Evolutionary conservation across 163 green algal genomes (phyloP).

Genomic region (Volvox carteri): DNA sequence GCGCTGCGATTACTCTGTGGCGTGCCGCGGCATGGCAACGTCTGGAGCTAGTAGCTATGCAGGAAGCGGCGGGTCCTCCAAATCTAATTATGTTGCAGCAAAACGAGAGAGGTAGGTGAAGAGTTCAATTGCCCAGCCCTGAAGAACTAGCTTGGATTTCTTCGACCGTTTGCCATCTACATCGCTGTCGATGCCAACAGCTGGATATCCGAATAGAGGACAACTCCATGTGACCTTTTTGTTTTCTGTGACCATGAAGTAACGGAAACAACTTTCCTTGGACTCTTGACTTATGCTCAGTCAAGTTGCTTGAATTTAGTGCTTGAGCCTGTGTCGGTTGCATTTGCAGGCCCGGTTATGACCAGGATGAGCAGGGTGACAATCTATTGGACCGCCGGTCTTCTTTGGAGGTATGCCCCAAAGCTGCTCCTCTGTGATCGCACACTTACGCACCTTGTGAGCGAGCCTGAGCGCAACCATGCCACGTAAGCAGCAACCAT

Average conservation of each 20-base stretch:
- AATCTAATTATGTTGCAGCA: not conserved
- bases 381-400: not conserved
- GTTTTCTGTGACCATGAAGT: too few relatives aligned
- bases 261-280: too few relatives aligned
- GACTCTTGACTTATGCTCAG: too few relatives aligned
- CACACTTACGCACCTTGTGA: not conserved
- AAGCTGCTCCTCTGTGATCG: not conserved
- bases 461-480: too few relatives aligned
- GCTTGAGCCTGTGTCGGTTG: not conserved
- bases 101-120: not conserved
- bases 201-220: too few relatives aligned
- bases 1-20: not conserved
- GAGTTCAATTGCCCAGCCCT: not conserved
- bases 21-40: not conserved
- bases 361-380: constrained; percentile 8
- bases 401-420: constrained; percentile 8
- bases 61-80: constrained; percentile 2
- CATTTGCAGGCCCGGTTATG: not conserved
- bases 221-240: too few relatives aligned
- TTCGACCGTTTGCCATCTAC: not conserved
- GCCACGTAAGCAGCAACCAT: not conserved
- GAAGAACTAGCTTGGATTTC: not conserved
- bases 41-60: not conserved
- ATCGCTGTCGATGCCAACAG: not conserved
- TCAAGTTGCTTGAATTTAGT: not conserved